Conservation (phyloP, 2,329 filamentous ascomycete genomes). For the Didymella segeticola region DNA sequence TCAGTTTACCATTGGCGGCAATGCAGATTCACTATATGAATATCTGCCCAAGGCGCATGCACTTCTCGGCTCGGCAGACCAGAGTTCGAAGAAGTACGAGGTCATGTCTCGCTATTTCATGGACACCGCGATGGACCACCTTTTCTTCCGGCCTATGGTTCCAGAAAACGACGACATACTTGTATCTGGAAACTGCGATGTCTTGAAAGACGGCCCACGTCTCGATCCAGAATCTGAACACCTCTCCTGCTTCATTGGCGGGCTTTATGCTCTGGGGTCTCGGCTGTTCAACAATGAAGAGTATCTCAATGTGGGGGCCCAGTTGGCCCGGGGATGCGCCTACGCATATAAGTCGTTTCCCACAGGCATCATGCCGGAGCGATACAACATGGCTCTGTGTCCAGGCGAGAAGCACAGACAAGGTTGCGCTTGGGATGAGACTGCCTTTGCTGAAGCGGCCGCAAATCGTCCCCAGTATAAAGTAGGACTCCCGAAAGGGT, state of each 20-base stretch:
- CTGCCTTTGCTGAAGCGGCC: slow-evolving; percentile 51
- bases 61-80: slow-evolving; percentile 53
- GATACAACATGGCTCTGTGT: slow-evolving; percentile 61
- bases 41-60: slow-evolving; percentile 56
- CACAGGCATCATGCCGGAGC: slow-evolving; percentile 66
- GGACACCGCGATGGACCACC: slow-evolving; percentile 51
- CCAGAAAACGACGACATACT: slow-evolving; percentile 55
- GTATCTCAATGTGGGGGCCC: slow-evolving; percentile 61
- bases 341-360: slow-evolving; percentile 64
- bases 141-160: slow-evolving; percentile 58
- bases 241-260: slow-evolving; percentile 65
- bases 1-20: slow-evolving; percentile 44
- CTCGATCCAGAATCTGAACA: slow-evolving; percentile 61
- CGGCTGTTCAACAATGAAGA: slow-evolving; percentile 59
- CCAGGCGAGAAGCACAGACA: slow-evolving; percentile 26
- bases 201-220: slow-evolving; percentile 31
- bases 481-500: slow-evolving; percentile 48
- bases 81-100: slow-evolving; percentile 53
- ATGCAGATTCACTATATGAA: slow-evolving; percentile 46
- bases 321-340: slow-evolving; percentile 65
- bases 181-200: slow-evolving; percentile 53
- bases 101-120: slow-evolving; percentile 62
- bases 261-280: slow-evolving; percentile 65
- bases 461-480: slow-evolving; percentile 30
- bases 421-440: slow-evolving; percentile 61